Evolutionary conservation across 1,139 yeast genomes (phyloP).

Genomic region (Taphrina deformans): DNA sequence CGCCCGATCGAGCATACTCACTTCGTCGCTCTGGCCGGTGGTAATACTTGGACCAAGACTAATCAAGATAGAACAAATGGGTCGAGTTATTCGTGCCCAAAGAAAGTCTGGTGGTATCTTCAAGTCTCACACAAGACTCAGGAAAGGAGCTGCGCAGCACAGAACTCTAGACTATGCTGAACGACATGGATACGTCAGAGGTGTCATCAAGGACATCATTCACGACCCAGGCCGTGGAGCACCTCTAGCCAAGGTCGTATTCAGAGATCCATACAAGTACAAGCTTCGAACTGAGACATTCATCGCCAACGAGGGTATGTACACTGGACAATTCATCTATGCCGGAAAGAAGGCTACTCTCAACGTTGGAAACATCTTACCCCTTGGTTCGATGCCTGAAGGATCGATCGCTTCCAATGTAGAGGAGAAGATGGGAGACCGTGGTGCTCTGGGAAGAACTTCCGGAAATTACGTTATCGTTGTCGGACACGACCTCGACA

Average conservation of each 20-base stretch:
- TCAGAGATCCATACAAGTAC: slow-evolving; percentile 99
- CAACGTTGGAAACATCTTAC: slow-evolving; percentile 96
- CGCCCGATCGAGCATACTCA: neutral
- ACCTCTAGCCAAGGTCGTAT: slow-evolving; percentile 97
- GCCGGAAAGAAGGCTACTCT: slow-evolving; percentile 99
- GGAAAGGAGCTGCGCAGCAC: slow-evolving; percentile 99
- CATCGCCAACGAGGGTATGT: slow-evolving; percentile 99
- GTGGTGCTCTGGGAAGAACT: slow-evolving; percentile 99
- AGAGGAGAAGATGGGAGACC: slow-evolving; percentile 99
- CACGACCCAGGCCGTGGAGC: slow-evolving; percentile 99
- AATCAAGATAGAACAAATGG: slow-evolving; percentile 44
- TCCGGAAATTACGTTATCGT: slow-evolving; percentile 99
- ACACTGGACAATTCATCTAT: slow-evolving; percentile 98
- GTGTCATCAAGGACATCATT: slow-evolving; percentile 96
- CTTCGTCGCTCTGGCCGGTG: neutral
- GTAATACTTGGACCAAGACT: neutral
- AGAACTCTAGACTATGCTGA: slow-evolving; percentile 99
- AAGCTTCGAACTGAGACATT: slow-evolving; percentile 97
- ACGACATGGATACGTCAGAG: slow-evolving; percentile 99
- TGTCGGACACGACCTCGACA: slow-evolving; percentile 99
- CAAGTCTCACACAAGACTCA: slow-evolving; percentile 99
- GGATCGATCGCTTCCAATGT: slow-evolving; percentile 99
- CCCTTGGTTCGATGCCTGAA: slow-evolving; percentile 96
- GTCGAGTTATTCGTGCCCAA: slow-evolving; percentile 99
- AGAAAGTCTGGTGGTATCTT: slow-evolving; percentile 99